Evolutionary conservation across 2,329 filamentous ascomycete species (phyloP), one percentile per base, ranked within the genome.

Genomic region (Arthrobotrys sinensis): DNA sequence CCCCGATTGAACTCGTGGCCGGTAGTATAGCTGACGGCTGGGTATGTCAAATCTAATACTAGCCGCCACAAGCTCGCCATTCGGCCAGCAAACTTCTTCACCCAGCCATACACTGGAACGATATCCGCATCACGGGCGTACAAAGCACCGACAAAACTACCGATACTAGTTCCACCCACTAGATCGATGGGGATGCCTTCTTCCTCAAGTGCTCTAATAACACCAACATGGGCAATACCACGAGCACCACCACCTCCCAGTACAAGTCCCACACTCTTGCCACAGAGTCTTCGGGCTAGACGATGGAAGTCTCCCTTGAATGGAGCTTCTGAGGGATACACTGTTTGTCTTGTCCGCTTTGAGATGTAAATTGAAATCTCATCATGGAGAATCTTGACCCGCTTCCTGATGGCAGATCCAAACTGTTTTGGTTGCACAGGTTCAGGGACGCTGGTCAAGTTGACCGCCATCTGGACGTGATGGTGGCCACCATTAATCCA

Each of bases 11-110:
- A 99, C 82, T 99, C 96, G 83, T 99, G 96, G 0, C 96, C 96
- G 0, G 96, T 99, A 0, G 96, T 99, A 85, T 99, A 99, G 0
- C 95, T 97, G 6, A 80, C 93, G 4, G 95, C 96, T 0, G 96
- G 96, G 84, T 99, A 99, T 0, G 96, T 99, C 81, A 99, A 85
- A 83, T 99, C 96, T 1, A 99, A 87, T 0, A 94, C 94, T 84
- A 99, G 97, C n/a, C 96, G 90, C 96, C 96, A 99, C 85, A 98
- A 93, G 84, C 95, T 98, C 52, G 93, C 93, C 96, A 99, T 99
- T n/a, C 96, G 92, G 3, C 96, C 94, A 0, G 96, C 90, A 84
- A 99, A 99, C 84, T 97, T 97, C 88, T 99, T 99, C 12, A 94
- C 94, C 53, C 96, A 89, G 0, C 96, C 96, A 82, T 97, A 97